Conservation (phyloP, 2,329 filamentous ascomycete species). For the Ascosphaera apis region DNA sequence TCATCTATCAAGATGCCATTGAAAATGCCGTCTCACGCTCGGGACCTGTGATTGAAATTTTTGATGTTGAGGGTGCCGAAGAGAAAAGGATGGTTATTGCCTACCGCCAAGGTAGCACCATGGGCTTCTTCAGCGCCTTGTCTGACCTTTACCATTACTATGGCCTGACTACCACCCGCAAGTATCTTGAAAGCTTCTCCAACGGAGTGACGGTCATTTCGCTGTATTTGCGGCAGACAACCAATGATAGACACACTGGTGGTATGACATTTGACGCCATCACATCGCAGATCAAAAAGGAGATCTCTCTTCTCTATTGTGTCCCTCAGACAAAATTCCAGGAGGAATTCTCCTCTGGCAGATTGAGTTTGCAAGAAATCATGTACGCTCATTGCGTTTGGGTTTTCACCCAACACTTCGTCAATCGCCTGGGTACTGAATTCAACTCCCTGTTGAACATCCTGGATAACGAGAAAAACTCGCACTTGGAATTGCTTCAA, state of each 20-base stretch:
- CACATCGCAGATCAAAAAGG: conserved; percentile 97
- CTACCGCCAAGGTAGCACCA: conserved; percentile 78
- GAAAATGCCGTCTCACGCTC: conserved; percentile 61
- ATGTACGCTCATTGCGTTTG: conserved; percentile 95
- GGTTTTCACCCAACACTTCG: conserved; percentile 95
- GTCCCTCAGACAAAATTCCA: conserved; percentile 96
- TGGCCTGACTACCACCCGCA: conserved; percentile 80
- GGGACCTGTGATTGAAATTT: conserved; percentile 92
- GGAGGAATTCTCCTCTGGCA: conserved; percentile 60
- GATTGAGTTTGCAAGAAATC: conserved; percentile 81
- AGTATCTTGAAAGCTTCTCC: conserved; percentile 97
- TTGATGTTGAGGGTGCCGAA: conserved; percentile 71
- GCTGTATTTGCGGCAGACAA: conserved; percentile 64
- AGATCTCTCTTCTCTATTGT: conserved; percentile 90
- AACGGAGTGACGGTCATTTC: conserved; percentile 97
- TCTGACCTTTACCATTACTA: conserved; percentile 98
- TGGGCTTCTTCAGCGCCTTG: conserved; percentile 82
- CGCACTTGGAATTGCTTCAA: conserved; percentile 65
- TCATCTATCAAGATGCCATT: conserved; percentile 87
- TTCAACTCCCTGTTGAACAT: conserved; percentile 70
- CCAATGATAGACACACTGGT: conserved; percentile 29
- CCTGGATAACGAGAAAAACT: conserved; percentile 57
- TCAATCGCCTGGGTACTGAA: conserved; percentile 81
- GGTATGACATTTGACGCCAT: conserved; percentile 74
- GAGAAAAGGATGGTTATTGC: conserved; percentile 91